These are phyloP conservation scores for Suillus tomentosus DNA, from an alignment of 768 basidiomycete species.

Conservation along the genomic window DNA sequence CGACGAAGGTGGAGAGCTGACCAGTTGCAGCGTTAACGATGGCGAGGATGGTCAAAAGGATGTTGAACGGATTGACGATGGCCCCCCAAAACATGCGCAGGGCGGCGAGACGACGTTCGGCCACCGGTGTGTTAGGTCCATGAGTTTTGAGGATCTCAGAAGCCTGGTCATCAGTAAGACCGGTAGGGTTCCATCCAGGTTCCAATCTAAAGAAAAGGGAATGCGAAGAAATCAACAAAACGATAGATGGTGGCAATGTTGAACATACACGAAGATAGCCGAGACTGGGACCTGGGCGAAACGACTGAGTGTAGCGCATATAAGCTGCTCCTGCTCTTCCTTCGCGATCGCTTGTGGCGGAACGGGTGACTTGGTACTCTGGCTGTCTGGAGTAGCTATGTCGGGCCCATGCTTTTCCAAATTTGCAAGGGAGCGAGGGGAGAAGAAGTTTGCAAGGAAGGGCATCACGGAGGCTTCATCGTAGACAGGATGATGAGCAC, in stretches of 20 bases:
- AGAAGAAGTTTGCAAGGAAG: not conserved
- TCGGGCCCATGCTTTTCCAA: slow-evolving; percentile 2
- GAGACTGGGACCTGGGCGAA: slow-evolving; percentile 27
- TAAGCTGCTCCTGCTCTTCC: not conserved
- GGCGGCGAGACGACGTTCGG: slow-evolving; percentile 33
- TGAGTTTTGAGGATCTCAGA: slow-evolving; percentile 21
- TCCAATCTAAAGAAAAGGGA: slow-evolving; percentile 23
- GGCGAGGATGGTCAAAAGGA: slow-evolving; percentile 34
- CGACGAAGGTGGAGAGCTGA: slow-evolving; percentile 35
- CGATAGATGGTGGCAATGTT: not conserved
- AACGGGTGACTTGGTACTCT: not conserved
- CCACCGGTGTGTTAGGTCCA: slow-evolving; percentile 32
- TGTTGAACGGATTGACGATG: slow-evolving; percentile 38
- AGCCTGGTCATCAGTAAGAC: slow-evolving; percentile 25
- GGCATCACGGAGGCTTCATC: slow-evolving; percentile 6
- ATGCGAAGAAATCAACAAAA: slow-evolving; percentile 1
- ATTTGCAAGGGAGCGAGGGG: not conserved
- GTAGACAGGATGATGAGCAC: not conserved
- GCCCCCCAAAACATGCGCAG: slow-evolving; percentile 33
- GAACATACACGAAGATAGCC: slow-evolving; percentile 27
- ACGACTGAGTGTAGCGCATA: slow-evolving; percentile 23
- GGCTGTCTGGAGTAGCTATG: not conserved
- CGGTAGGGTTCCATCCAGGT: slow-evolving; percentile 26
- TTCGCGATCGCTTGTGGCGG: not conserved
- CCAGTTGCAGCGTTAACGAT: slow-evolving; percentile 34